A percentile compares a stretch with the other conserved stretches of the same genome.
These are phyloP conservation scores for Epichloe gansuensis DNA, from an alignment of 2,329 filamentous ascomycete genomes.

Conservation along the genomic window DNA sequence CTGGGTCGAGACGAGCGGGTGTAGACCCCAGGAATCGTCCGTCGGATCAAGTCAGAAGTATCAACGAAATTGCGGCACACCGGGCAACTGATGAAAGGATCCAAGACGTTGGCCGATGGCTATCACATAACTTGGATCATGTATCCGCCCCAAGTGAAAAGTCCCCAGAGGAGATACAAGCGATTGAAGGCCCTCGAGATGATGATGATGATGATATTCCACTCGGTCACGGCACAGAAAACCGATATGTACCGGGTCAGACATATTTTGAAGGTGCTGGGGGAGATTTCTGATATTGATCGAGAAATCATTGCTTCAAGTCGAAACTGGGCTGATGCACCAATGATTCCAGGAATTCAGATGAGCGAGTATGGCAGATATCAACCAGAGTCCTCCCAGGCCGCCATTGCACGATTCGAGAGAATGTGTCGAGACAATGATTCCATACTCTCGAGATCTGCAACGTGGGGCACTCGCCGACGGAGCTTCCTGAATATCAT, in stretches of 20 bases:
- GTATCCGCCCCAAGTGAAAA: slow-evolving; percentile 15
- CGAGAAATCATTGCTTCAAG: slow-evolving; percentile 36
- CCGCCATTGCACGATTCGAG: slow-evolving; percentile 41
- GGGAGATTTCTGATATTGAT: slow-evolving; percentile 34
- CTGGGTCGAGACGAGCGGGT: slow-evolving; percentile 30
- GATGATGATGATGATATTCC: slow-evolving; percentile 32
- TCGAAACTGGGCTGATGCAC: slow-evolving; percentile 37
- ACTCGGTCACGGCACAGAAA: slow-evolving; percentile 35
- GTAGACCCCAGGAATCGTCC: slow-evolving; percentile 35
- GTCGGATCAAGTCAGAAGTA: slow-evolving; percentile 30
- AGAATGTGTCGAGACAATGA: slow-evolving; percentile 41
- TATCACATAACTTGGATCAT: slow-evolving; percentile 24
- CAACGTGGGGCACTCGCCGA: slow-evolving; percentile 59
- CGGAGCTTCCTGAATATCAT: slow-evolving; percentile 48
- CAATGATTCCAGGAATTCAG: slow-evolving; percentile 33
- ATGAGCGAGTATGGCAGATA: slow-evolving; percentile 17
- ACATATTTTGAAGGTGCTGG: slow-evolving; percentile 34
- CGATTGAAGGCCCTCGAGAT: slow-evolving; percentile 10
- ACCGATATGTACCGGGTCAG: slow-evolving; percentile 35
- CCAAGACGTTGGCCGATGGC: slow-evolving; percentile 38
- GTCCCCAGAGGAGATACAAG: slow-evolving; percentile 13
- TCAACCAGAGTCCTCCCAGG: slow-evolving; percentile 40
- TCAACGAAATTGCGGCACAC: slow-evolving; percentile 34
- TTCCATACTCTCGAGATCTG: slow-evolving; percentile 49
- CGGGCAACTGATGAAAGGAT: slow-evolving; percentile 35